Conservation (phyloP, 805 yeast species). For the Ogataea corticis region DNA sequence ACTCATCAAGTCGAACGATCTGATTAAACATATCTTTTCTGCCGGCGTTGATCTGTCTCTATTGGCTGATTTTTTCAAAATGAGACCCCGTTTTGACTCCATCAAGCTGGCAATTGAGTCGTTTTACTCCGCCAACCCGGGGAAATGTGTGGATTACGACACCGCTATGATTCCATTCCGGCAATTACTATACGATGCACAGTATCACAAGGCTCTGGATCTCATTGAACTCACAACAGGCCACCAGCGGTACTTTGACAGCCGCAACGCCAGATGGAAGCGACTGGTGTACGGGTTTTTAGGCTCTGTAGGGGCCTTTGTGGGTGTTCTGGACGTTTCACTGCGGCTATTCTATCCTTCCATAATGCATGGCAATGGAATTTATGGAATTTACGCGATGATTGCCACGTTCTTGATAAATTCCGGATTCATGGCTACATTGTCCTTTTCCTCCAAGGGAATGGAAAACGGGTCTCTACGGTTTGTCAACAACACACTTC, state of each 20-base stretch:
- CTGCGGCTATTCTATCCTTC: constrained; percentile 38
- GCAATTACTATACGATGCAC: constrained; percentile 55
- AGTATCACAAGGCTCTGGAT: constrained; percentile 54
- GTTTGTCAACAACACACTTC: constrained; percentile 67
- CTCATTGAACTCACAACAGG: constrained; percentile 65
- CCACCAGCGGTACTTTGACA: constrained; percentile 46
- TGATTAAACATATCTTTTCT: constrained; percentile 22
- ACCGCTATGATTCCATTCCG: constrained; percentile 65
- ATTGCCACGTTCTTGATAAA: constrained; percentile 49
- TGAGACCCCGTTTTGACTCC: constrained; percentile 27
- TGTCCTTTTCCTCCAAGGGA: constrained; percentile 48
- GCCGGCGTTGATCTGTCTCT: constrained; percentile 19
- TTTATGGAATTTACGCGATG: constrained; percentile 46
- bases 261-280: constrained; percentile 29
- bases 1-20: constrained; percentile 23
- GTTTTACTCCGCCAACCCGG: constrained; percentile 26
- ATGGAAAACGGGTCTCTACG: constrained; percentile 52
- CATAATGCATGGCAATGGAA: constrained; percentile 37
- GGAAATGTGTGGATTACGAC: constrained; percentile 33
- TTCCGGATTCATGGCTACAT: constrained; percentile 43
- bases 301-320: constrained; percentile 43
- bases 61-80: constrained; percentile 23
- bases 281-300: constrained; percentile 40
- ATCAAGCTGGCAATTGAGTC: constrained; percentile 27
- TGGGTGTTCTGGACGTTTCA: constrained; percentile 49